Conservation (phyloP, 768 basidiomycete genomes). For the Pholiota microspora region DNA sequence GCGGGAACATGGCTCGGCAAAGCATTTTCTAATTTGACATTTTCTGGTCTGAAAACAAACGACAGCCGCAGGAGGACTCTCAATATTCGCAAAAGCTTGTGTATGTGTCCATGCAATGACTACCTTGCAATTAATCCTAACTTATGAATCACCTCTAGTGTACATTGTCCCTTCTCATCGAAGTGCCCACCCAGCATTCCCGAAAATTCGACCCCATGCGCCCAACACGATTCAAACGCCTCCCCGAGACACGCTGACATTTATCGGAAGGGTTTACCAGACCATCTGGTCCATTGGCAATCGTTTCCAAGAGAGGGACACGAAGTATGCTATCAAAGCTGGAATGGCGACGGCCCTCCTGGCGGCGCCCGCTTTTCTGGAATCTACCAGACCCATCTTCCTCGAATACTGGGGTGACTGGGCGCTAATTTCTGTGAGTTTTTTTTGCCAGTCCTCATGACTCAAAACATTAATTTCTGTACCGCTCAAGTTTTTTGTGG, state of each 20-base stretch:
- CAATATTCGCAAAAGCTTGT: constrained; percentile 32
- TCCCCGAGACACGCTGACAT: constrained; percentile 52
- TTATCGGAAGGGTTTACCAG: constrained; percentile 63
- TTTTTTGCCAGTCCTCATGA: background rate
- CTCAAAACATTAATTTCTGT: background rate
- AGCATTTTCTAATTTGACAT: constrained; percentile 10
- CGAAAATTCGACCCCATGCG: constrained; percentile 78
- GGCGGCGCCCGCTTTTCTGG: constrained; percentile 87
- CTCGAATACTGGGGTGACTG: constrained; percentile 88
- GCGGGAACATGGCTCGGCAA: constrained; percentile 9
- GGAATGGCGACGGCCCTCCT: constrained; percentile 82
- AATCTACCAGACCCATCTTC: constrained; percentile 73
- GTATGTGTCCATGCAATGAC: constrained; percentile 30
- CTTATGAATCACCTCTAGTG: constrained; percentile 27
- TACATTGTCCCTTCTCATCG: constrained; percentile 52
- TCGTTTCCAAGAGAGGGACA: constrained; percentile 65
- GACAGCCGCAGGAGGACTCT: constrained; percentile 13
- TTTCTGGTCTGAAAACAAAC: constrained; percentile 9
- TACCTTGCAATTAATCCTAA: background rate
- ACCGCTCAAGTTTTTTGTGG: constrained; percentile 73
- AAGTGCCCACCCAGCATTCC: constrained; percentile 65
- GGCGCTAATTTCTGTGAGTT: constrained; percentile 86
- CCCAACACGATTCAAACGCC: constrained; percentile 87
- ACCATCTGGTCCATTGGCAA: constrained; percentile 70
- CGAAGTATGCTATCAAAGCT: constrained; percentile 86